Base-by-base conservation (phyloP, 148 eudicot genomes). In the Persicaria maculosa region DNA sequence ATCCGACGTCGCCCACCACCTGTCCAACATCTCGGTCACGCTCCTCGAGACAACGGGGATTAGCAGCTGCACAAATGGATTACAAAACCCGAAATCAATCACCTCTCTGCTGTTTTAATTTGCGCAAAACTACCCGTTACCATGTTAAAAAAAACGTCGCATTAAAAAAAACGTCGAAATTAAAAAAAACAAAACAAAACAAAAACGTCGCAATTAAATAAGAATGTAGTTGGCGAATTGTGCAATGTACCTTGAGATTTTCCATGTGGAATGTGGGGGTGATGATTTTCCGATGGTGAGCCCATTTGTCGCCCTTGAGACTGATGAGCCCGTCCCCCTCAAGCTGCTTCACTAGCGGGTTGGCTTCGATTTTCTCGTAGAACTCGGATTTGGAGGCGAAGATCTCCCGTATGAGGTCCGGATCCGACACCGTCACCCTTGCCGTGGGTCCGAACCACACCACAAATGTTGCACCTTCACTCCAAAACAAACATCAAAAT, bases 271-370 rank as follows among this genome's bases (percentile, higher is more conserved):
- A 94, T 54, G 90, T 90, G 9, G 98, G 98, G 10, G 97, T 85
- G 65, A 94, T 94, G 79, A 91, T 91, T 82, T 90, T 94, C 4
- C 98, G 82, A 74, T 91, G 98, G 81, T 89, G 96, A 82, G 97
- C 98, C 98, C 98, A 94, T 90, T 94, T 94, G 61, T 88, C 88
- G 3, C 97, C 98, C 81, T 94, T 94, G 74, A 94, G 98, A 62
- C 94, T 94, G 2, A 91, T 84, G 0, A 94, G 82, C 0, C 98
- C 98, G 73, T 91, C 83, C 17, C 98, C 98, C 80, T 94, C 98
- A 22, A 94, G 88, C 67, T 89, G 92, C 71, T 84, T 91, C 11
- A 91, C 81, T 0, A 90, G 86, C 0, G 91, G 92, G 75, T 87
- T 93, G 8, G 98, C 89, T 74, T 94, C 97, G 70, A 84, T 87